Conservation (phyloP, 2,329 filamentous ascomycete species). For the Ophiostoma fasciatum region DNA sequence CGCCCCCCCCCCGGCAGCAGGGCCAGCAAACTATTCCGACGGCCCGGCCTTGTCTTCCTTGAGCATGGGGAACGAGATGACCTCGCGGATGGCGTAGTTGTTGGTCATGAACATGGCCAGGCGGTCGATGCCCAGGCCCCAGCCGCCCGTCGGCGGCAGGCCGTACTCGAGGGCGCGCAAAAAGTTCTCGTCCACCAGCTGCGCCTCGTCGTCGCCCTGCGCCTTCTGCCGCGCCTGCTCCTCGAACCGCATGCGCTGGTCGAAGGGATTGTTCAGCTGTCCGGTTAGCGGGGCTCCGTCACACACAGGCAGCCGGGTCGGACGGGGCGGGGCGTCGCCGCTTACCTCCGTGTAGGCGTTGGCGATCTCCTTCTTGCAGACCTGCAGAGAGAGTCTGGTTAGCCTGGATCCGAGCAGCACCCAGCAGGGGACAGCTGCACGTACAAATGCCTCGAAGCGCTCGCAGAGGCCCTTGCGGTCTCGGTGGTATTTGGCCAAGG, state of each 20-base stretch:
- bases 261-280: constrained; percentile 85
- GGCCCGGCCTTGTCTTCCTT: constrained; percentile 54
- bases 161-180: constrained; percentile 62
- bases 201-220: constrained; percentile 93
- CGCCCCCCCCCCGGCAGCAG: too few relatives aligned
- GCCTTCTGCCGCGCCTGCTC: constrained; percentile 94
- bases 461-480: constrained; percentile 72
- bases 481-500: constrained; percentile 90
- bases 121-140: constrained; percentile 91
- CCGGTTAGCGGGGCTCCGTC: too few relatives aligned
- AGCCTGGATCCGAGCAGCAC: too few relatives aligned
- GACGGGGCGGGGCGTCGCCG: too few relatives aligned
- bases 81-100: constrained; percentile 92
- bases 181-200: constrained; percentile 93
- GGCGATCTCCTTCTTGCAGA: constrained; percentile 91
- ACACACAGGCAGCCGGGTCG: too few relatives aligned
- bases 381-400: too few relatives aligned
- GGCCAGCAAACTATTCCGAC: constrained; percentile 35
- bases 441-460: constrained; percentile 77
- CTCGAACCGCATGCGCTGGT: constrained; percentile 82
- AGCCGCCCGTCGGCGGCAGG: constrained; percentile 84
- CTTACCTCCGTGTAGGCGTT: constrained; percentile 88
- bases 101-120: constrained; percentile 51
- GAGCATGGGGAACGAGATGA: constrained; percentile 95
- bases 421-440: too few relatives aligned